Percentiles rank a stretch among this genome's conserved stretches.
Evolutionary conservation across 108 stramenopile species (phyloP).

Genomic region (Nitzschia inconspicua): DNA sequence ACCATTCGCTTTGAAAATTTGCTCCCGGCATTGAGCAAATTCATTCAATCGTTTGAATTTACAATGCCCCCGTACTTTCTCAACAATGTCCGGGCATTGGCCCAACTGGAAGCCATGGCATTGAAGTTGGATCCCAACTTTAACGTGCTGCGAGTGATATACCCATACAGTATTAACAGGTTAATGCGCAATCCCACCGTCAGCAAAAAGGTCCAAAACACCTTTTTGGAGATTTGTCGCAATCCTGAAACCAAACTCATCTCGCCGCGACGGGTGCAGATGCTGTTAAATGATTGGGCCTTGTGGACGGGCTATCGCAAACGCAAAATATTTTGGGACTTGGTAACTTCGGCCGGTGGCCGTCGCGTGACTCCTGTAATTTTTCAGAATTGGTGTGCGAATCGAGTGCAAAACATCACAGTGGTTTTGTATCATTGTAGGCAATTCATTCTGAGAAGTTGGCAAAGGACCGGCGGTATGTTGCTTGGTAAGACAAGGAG

Average conservation of each 20-base stretch:
- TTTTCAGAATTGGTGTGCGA: not conserved
- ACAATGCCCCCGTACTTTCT: slow-evolving; percentile 60
- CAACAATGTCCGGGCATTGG: slow-evolving; percentile 54
- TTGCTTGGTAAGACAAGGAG: no score
- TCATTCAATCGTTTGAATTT: slow-evolving; percentile 48
- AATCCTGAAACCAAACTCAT: slow-evolving; percentile 27
- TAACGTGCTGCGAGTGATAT: slow-evolving; percentile 55
- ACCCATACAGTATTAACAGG: slow-evolving; percentile 50
- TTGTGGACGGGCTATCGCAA: slow-evolving; percentile 35
- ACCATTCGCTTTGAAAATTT: slow-evolving; percentile 46
- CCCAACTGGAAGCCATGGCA: slow-evolving; percentile 55
- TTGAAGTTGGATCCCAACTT: slow-evolving; percentile 46
- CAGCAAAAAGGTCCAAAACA: slow-evolving; percentile 41
- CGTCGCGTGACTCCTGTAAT: not conserved
- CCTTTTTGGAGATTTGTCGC: slow-evolving; percentile 47
- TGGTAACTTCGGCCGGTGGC: slow-evolving; percentile 1
- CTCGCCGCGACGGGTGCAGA: slow-evolving; percentile 27
- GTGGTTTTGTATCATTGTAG: no score
- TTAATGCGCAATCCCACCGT: slow-evolving; percentile 43
- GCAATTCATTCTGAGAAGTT: no score
- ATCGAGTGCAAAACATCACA: not conserved
- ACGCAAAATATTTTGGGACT: slow-evolving; percentile 40
- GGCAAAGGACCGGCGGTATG: no score
- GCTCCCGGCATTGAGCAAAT: slow-evolving; percentile 35
- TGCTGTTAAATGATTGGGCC: slow-evolving; percentile 48